Percentiles rank a stretch among this genome's conserved stretches.
Evolutionary conservation across 2,329 filamentous ascomycete genomes (phyloP).

Genomic region (Purpureocillium takamizusanense): DNA sequence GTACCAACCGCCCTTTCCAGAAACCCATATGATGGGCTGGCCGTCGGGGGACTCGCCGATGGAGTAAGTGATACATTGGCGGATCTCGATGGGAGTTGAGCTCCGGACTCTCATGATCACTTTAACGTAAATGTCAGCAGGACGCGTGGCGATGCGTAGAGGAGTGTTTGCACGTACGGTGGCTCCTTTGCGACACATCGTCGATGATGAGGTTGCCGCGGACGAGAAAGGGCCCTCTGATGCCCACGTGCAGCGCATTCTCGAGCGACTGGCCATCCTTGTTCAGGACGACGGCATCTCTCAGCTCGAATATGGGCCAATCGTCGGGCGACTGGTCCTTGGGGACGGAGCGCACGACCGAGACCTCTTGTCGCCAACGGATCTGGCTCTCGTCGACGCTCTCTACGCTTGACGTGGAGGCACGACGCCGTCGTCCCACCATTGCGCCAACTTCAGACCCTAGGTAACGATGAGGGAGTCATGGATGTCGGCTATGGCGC

Average conservation of each 20-base stretch:
- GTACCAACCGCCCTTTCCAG: slow-evolving; percentile 53
- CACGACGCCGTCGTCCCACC: slow-evolving; percentile 28
- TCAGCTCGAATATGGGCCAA: slow-evolving; percentile 55
- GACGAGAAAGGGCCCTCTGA: slow-evolving; percentile 51
- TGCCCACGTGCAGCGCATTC: slow-evolving; percentile 52
- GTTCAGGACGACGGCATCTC: slow-evolving; percentile 49
- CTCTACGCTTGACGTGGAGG: slow-evolving; percentile 35
- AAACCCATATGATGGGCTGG: slow-evolving; percentile 54
- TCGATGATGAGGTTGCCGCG: slow-evolving; percentile 49
- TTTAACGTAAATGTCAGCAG: slow-evolving; percentile 7
- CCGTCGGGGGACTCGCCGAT: slow-evolving; percentile 42
- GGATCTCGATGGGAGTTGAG: slow-evolving; percentile 41
- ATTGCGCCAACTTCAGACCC: slow-evolving; percentile 14
- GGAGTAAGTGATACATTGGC: slow-evolving; percentile 38
- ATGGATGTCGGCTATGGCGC: slow-evolving; percentile 6
- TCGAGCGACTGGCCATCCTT: slow-evolving; percentile 43
- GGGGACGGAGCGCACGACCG: slow-evolving; percentile 19
- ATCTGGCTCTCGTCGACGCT: slow-evolving; percentile 28
- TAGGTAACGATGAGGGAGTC: slow-evolving; percentile 4
- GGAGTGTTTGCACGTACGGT: slow-evolving; percentile 24
- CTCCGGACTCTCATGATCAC: slow-evolving; percentile 21
- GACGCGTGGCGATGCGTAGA: neutral
- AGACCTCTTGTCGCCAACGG: slow-evolving; percentile 24
- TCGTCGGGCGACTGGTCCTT: slow-evolving; percentile 29
- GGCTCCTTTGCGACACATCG: slow-evolving; percentile 24